Conservation (phyloP, 495 filamentous ascomycete species). For the Aspergillus asperescens region DNA sequence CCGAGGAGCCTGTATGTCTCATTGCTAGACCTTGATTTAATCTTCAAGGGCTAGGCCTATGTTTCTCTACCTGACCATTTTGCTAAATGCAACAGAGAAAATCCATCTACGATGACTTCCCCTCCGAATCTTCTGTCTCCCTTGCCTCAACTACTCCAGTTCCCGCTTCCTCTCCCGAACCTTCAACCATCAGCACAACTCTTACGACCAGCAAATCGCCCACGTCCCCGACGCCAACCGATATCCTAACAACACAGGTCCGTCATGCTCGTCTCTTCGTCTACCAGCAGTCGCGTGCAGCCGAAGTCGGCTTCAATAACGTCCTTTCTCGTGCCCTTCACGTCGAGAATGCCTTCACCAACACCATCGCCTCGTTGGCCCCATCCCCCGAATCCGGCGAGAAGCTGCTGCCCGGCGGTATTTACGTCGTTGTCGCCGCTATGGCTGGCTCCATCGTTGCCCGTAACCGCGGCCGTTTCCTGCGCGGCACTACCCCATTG, state of each 20-base stretch:
- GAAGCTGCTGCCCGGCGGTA: constrained; percentile 71
- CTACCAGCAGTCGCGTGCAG: constrained; percentile 61
- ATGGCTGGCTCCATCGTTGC: constrained; percentile 90
- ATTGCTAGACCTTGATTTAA: constrained; percentile 16
- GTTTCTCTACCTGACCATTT: neutral
- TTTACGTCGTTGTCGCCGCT: constrained; percentile 85
- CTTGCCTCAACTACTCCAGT: constrained; percentile 21
- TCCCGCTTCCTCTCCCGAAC: constrained; percentile 16
- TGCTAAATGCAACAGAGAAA: constrained; percentile 49
- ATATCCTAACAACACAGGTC: constrained; percentile 82
- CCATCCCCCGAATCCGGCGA: constrained; percentile 78
- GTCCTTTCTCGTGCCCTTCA: constrained; percentile 67
- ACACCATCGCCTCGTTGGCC: constrained; percentile 78
- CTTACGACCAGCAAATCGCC: constrained; percentile 23
- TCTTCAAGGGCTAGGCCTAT: neutral
- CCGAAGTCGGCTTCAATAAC: constrained; percentile 73
- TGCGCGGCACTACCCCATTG: constrained; percentile 66
- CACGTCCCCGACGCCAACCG: constrained; percentile 73
- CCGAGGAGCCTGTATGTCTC: constrained; percentile 45
- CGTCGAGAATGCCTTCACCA: constrained; percentile 73
- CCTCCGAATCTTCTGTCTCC: constrained; percentile 29
- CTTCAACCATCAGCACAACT: constrained; percentile 19
- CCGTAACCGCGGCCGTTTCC: constrained; percentile 74
- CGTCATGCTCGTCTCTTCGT: constrained; percentile 73
- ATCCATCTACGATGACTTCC: constrained; percentile 80